A percentile compares a stretch with the other conserved stretches of the same genome.
phyloP scores from a whole-genome alignment of 2,329 filamentous ascomycete genomes.

The Laburnicola sp. region DNA sequence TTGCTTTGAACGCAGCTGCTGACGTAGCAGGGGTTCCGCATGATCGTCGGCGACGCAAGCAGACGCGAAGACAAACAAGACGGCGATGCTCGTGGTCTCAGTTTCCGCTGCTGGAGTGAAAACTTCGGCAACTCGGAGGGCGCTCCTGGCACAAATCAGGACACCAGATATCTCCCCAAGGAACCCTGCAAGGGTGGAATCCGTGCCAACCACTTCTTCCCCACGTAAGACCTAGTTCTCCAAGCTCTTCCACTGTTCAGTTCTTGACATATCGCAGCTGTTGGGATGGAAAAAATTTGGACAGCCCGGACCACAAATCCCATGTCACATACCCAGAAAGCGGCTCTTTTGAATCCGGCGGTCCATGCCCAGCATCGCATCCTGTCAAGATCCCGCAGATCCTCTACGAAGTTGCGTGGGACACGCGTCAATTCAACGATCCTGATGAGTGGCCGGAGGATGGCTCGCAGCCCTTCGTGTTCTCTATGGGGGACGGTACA shows the following conservation, averaged over 20 bases:
- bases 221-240: slow-evolving; percentile 10
- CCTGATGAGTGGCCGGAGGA: slow-evolving; percentile 20
- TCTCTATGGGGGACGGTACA: slow-evolving; percentile 17
- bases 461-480: slow-evolving; percentile 23
- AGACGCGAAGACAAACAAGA: slow-evolving; percentile 11
- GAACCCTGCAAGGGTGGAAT: slow-evolving; percentile 19
- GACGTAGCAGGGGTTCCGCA: slow-evolving; percentile 20
- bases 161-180: slow-evolving; percentile 15
- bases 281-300: slow-evolving; percentile 16
- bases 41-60: slow-evolving; percentile 16
- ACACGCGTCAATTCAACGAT: slow-evolving; percentile 21
- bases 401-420: slow-evolving; percentile 22
- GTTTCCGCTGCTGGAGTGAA: slow-evolving; percentile 19
- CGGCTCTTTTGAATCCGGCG: slow-evolving; percentile 26
- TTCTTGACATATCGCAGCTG: slow-evolving; percentile 6
- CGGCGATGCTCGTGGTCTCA: slow-evolving; percentile 11
- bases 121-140: slow-evolving; percentile 15
- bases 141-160: slow-evolving; percentile 13
- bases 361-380: slow-evolving; percentile 16
- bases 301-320: slow-evolving; percentile 58
- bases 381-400: slow-evolving; percentile 22
- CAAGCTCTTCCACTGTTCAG: background rate
- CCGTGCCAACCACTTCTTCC: slow-evolving; percentile 21
- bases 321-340: slow-evolving; percentile 76
- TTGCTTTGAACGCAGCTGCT: too few relatives aligned